Evolutionary conservation across 192 early-diverging fungal genomes (phyloP).

Genomic region (Martensiomyces pterosporus): DNA sequence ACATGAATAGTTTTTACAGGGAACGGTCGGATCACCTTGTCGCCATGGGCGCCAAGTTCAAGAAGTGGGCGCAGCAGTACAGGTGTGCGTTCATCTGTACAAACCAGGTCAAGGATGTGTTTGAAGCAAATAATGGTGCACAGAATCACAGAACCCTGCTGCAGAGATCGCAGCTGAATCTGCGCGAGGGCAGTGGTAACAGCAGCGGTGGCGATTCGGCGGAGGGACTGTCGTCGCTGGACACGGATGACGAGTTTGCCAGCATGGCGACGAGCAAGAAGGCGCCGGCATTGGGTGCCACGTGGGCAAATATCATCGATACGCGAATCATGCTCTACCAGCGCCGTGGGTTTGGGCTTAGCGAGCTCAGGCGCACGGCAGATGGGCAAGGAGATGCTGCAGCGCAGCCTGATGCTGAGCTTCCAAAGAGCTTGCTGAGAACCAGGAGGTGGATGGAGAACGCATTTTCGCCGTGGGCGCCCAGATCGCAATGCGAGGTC

Average conservation of each 20-base stretch:
- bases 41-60: constrained; percentile 59
- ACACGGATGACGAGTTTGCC: constrained; percentile 8
- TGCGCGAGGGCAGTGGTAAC: no score
- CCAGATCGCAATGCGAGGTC: constrained; percentile 33
- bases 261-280: constrained; percentile 27
- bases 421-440: constrained; percentile 14
- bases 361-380: constrained; percentile 4
- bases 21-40: constrained; percentile 53
- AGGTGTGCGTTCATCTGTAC: constrained; percentile 67
- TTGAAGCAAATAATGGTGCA: constrained; percentile 22
- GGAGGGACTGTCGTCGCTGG: constrained; percentile 20
- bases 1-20: constrained; percentile 17
- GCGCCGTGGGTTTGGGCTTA: constrained; percentile 17
- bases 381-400: not conserved
- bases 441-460: constrained; percentile 40
- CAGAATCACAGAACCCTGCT: no score
- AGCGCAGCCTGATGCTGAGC: not conserved
- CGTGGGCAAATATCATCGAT: constrained; percentile 74
- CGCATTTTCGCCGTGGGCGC: constrained; percentile 36
- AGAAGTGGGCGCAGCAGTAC: constrained; percentile 59
- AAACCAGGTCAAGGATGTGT: constrained; percentile 74
- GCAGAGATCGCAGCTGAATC: constrained; percentile 6
- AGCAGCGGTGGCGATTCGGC: no score
- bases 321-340: constrained; percentile 57
- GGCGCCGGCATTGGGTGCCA: constrained; percentile 65